Evolutionary conservation across 495 filamentous ascomycete species (phyloP).

Genomic region (Xylaria intraflava): DNA sequence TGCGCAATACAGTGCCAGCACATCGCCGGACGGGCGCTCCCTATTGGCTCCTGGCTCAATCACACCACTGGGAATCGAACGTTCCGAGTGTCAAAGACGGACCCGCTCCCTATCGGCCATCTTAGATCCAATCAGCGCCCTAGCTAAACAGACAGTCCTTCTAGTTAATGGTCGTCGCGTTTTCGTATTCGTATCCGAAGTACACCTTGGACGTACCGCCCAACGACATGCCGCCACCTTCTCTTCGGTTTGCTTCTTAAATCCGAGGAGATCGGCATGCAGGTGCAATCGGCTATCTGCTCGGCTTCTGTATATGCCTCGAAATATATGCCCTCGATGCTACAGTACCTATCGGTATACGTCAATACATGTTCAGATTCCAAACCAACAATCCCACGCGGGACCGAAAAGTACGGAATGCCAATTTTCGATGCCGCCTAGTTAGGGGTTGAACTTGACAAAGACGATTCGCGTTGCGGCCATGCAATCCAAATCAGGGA

Average conservation of each 20-base stretch:
- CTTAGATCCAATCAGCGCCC: not conserved
- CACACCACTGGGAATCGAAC: conserved; percentile 6
- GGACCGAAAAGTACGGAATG: no score
- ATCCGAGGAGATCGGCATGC: no score
- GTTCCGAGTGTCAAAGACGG: not conserved
- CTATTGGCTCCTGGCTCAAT: conserved; percentile 1
- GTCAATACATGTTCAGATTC: no score
- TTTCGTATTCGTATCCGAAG: conserved; percentile 14
- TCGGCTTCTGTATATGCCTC: no score
- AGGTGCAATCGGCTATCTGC: no score
- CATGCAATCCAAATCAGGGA: conserved; percentile 8
- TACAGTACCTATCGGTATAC: no score
- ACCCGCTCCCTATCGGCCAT: not conserved
- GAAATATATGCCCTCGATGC: no score
- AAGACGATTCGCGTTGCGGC: not conserved
- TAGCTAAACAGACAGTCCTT: conserved; percentile 5
- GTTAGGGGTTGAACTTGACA: no score
- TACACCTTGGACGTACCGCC: not conserved
- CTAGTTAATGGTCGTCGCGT: not conserved
- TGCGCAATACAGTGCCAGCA: no score
- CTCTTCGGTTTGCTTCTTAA: not conserved
- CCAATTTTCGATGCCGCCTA: not conserved
- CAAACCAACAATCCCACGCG: no score
- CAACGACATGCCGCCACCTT: conserved; percentile 1
- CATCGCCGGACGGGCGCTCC: not conserved